A percentile compares a stretch with the other conserved stretches of the same genome.
Conservation (phyloP, 345 rosid genomes). For the Garcia nutans region DNA sequence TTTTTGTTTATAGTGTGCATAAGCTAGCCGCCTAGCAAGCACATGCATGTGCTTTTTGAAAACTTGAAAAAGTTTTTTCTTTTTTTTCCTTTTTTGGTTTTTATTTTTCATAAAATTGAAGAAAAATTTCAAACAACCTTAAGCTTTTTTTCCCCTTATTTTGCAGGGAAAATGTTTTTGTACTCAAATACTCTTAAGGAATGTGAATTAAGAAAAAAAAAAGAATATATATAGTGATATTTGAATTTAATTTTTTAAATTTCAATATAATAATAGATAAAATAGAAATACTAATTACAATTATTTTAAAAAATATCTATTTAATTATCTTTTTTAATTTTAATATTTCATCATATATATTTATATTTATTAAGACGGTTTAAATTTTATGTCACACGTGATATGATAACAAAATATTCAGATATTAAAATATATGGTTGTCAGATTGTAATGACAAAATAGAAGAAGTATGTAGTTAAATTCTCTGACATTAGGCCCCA, state of each 20-base stretch:
- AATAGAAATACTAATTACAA: too few relatives aligned
- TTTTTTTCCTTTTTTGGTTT: not conserved
- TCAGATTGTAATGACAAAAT: not conserved
- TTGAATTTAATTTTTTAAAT: not conserved
- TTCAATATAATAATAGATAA: too few relatives aligned
- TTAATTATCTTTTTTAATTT: too few relatives aligned
- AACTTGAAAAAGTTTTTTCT: too few relatives aligned
- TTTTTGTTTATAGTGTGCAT: too few relatives aligned
- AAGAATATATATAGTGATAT: not conserved
- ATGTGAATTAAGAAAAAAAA: not conserved
- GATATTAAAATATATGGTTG: not conserved
- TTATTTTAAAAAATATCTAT: too few relatives aligned
- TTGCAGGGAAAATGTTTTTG: not conserved
- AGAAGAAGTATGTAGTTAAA: not conserved
- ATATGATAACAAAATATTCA: not conserved
- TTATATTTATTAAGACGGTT: too few relatives aligned
- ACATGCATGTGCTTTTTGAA: too few relatives aligned
- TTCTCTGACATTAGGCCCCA: not conserved
- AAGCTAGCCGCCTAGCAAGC: too few relatives aligned
- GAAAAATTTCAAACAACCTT: not conserved
- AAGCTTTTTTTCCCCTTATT: not conserved
- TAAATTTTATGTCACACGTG: not conserved
- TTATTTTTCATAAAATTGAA: not conserved
- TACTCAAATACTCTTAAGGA: not conserved
- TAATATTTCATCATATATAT: not conserved